These are phyloP conservation scores for Periconia macrospinosa DNA, from an alignment of 2,329 filamentous ascomycete species.

Conservation along the genomic window DNA sequence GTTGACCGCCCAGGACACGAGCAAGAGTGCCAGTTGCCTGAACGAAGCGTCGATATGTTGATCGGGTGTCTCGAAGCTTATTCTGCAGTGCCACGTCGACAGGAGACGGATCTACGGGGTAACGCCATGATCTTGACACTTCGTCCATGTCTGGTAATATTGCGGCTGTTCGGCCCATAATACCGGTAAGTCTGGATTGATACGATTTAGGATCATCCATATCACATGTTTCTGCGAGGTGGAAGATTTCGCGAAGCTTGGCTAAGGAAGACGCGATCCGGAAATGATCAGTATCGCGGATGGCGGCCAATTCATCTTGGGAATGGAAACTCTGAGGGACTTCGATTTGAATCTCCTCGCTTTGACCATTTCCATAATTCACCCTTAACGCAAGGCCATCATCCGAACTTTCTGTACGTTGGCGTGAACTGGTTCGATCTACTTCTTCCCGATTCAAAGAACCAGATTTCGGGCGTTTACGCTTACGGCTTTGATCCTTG, in stretches of 20 bases:
- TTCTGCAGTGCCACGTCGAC: slow-evolving; percentile 59
- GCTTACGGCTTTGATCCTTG: slow-evolving; percentile 50
- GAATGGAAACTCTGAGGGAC: slow-evolving; percentile 32
- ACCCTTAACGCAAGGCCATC: slow-evolving; percentile 57
- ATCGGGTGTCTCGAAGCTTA: slow-evolving; percentile 58
- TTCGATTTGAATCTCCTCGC: slow-evolving; percentile 59
- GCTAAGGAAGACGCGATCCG: slow-evolving; percentile 59
- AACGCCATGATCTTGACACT: slow-evolving; percentile 59
- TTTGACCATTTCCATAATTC: slow-evolving; percentile 62
- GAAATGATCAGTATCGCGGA: slow-evolving; percentile 58
- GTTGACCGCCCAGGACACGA: slow-evolving; percentile 57
- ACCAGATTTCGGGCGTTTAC: slow-evolving; percentile 56
- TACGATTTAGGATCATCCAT: slow-evolving; percentile 35
- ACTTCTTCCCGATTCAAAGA: slow-evolving; percentile 37
- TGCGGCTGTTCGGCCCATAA: slow-evolving; percentile 43
- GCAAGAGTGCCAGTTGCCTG: slow-evolving; percentile 63
- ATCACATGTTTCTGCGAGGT: slow-evolving; percentile 38
- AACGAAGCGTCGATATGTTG: slow-evolving; percentile 61
- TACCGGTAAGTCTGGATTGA: slow-evolving; percentile 46
- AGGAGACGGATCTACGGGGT: slow-evolving; percentile 59
- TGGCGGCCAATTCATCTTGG: slow-evolving; percentile 47
- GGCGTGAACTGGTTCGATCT: slow-evolving; percentile 51
- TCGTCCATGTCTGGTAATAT: slow-evolving; percentile 60
- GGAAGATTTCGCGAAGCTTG: slow-evolving; percentile 58
- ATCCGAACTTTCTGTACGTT: slow-evolving; percentile 50